phyloP scores from a whole-genome alignment of 192 early-diverging fungal genomes.

The Podila clonocystis region DNA sequence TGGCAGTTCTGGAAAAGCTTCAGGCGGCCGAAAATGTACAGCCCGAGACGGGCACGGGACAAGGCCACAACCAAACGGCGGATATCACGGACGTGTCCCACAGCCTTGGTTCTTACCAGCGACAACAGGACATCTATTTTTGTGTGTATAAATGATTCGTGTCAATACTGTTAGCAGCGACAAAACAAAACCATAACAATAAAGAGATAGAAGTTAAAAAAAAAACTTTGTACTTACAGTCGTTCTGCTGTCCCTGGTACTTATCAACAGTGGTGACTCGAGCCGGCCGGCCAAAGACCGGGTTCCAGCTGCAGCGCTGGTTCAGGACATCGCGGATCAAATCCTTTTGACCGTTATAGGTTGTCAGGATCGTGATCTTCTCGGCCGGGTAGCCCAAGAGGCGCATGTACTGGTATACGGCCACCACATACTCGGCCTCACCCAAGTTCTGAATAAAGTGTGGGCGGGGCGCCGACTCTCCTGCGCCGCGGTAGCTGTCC shows the following conservation, averaged over 20 bases:
- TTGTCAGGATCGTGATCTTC: conserved; percentile 93
- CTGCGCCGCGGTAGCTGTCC: conserved; percentile 74
- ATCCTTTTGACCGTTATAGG: conserved; percentile 97
- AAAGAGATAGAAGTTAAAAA: background rate
- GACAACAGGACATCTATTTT: conserved; percentile 84
- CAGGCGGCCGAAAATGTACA: conserved; percentile 90
- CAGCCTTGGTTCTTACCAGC: conserved; percentile 88
- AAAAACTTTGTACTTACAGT: conserved; percentile 65
- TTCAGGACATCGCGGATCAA: conserved; percentile 92
- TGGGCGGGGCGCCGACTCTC: conserved; percentile 88
- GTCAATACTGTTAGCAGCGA: background rate
- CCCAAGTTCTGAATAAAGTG: conserved; percentile 97
- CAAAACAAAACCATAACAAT: background rate
- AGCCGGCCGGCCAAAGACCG: conserved; percentile 83
- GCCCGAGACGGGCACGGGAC: conserved; percentile 91
- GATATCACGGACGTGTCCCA: conserved; percentile 94
- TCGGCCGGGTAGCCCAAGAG: conserved; percentile 91
- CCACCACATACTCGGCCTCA: conserved; percentile 98
- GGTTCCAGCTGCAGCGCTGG: conserved; percentile 86
- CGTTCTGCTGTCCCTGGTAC: conserved; percentile 96
- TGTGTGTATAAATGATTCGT: background rate
- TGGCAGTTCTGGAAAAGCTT: conserved; percentile 82
- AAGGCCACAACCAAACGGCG: conserved; percentile 93
- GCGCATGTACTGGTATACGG: conserved; percentile 96
- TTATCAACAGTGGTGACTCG: conserved; percentile 94